Conservation (phyloP, 306 rosid genomes). For the Malus orientalis region DNA sequence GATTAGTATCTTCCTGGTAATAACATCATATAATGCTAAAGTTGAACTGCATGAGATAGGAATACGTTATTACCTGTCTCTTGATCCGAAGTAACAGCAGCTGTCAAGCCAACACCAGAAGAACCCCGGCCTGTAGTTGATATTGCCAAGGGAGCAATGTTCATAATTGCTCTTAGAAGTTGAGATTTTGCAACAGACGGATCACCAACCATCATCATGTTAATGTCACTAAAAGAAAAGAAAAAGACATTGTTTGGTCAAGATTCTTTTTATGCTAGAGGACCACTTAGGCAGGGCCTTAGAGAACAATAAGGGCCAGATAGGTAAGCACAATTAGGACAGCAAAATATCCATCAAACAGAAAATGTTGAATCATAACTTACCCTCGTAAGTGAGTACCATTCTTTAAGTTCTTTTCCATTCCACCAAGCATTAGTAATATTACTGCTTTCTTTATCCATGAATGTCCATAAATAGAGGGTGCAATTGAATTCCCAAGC, state of each 20-base stretch:
- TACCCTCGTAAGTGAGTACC: constrained; percentile 98
- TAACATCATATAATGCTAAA: background rate
- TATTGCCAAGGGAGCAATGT: constrained; percentile 92
- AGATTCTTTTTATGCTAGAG: constrained; percentile 1
- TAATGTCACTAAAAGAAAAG: constrained; percentile 65
- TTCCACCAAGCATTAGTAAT: constrained; percentile 89
- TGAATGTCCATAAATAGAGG: constrained; percentile 91
- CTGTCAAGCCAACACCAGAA: constrained; percentile 98
- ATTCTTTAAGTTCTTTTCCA: constrained; percentile 92
- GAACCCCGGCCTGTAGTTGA: constrained; percentile 99
- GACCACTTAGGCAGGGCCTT: background rate
- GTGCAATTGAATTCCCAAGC: constrained; percentile 93
- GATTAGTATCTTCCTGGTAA: constrained; percentile 1
- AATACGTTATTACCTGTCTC: constrained; percentile 66
- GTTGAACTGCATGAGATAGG: background rate
- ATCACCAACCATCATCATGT: constrained; percentile 99
- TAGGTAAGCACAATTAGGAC: background rate
- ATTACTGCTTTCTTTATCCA: constrained; percentile 98
- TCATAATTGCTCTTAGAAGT: constrained; percentile 88
- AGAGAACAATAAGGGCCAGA: background rate
- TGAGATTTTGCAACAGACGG: constrained; percentile 99
- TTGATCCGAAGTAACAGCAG: constrained; percentile 98
- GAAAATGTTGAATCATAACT: constrained; percentile 22
- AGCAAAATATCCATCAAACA: constrained; percentile 11
- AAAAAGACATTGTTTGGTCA: constrained; percentile 1